Evolutionary conservation across 148 eudicot species (phyloP).

Genomic region (Rhododendron henanense): DNA sequence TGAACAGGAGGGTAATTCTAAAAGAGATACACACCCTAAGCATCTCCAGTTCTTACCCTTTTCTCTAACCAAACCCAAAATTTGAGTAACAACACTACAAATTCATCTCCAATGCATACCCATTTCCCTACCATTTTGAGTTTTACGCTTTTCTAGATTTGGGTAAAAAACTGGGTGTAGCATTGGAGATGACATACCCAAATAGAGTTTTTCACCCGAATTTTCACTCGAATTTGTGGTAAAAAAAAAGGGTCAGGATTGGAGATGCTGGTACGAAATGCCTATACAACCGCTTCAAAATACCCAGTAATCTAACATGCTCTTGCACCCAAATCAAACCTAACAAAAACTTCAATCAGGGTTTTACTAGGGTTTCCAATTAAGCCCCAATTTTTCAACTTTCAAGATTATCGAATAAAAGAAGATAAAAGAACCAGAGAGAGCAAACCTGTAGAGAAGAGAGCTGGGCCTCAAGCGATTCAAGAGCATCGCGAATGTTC

Average conservation of each 20-base stretch:
- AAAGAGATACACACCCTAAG: not conserved
- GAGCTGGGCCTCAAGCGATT: slow-evolving; percentile 75
- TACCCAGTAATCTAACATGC: not conserved
- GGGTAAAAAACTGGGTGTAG: not conserved
- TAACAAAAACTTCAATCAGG: not conserved
- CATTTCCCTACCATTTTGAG: no score
- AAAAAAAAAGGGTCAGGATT: no score
- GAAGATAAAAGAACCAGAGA: not conserved
- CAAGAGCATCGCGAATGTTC: slow-evolving; percentile 70
- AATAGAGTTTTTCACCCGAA: not conserved
- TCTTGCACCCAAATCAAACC: not conserved
- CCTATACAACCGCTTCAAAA: not conserved
- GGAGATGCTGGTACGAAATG: not conserved
- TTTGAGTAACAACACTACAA: not conserved
- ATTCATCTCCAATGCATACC: not conserved
- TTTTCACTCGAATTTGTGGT: no score
- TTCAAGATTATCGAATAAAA: not conserved
- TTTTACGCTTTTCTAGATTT: not conserved
- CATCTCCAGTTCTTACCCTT: not conserved
- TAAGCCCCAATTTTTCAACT: not conserved
- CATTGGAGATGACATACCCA: not conserved
- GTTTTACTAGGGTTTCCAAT: not conserved
- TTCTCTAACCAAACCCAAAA: not conserved
- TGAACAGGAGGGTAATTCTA: not conserved
- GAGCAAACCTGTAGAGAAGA: slow-evolving; percentile 63